phyloP scores from a whole-genome alignment of 1,139 yeast genomes.

The Scheffersomyces segobiensis region DNA sequence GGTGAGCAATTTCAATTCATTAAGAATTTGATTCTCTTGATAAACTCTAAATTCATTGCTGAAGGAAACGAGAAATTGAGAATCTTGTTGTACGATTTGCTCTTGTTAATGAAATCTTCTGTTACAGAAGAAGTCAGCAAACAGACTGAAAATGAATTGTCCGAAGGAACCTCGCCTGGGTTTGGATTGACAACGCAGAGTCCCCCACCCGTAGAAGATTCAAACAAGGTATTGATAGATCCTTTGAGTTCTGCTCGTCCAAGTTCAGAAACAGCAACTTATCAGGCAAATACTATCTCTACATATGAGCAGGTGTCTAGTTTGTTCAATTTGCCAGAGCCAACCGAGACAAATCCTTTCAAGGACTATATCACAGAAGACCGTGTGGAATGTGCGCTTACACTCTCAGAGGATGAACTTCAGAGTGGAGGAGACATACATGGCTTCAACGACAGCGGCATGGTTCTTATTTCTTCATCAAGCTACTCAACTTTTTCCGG shows the following conservation, averaged over 20 bases:
- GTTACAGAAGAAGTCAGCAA: conserved; percentile 22
- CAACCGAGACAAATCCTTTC: conserved; percentile 28
- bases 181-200: conserved; percentile 1
- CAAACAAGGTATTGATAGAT: conserved; percentile 3
- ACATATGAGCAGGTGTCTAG: conserved; percentile 9
- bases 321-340: conserved; percentile 40
- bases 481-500: conserved; percentile 17
- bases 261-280: background rate
- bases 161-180: conserved; percentile 15
- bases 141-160: conserved; percentile 12
- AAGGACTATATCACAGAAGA: conserved; percentile 20
- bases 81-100: conserved; percentile 62
- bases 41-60: conserved; percentile 41
- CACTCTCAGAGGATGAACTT: conserved; percentile 37
- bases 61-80: conserved; percentile 50
- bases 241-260: conserved; percentile 1
- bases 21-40: conserved; percentile 45
- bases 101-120: conserved; percentile 53
- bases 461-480: conserved; percentile 22
- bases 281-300: background rate
- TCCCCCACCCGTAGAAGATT: conserved; percentile 4
- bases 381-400: conserved; percentile 26
- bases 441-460: conserved; percentile 27
- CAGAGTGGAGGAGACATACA: conserved; percentile 35
- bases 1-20: conserved; percentile 39